Evolutionary conservation across 169 alveolate species (phyloP), one percentile per base, ranked within the genome.

Genomic region (Cryptosporidium bovis): DNA sequence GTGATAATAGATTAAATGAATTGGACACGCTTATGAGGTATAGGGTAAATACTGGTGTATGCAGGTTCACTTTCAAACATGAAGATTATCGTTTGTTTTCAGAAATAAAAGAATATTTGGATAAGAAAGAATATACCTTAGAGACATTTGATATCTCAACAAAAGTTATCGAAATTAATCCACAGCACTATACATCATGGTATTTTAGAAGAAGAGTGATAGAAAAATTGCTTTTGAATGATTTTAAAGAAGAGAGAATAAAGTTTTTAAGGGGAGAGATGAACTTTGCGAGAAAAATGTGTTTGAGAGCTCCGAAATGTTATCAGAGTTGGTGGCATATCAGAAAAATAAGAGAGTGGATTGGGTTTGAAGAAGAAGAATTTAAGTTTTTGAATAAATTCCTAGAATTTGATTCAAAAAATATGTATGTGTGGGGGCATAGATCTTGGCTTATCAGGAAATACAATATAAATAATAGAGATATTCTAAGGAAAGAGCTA

Each of bases 111-210:
- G 44, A 10, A 2, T 27, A 34, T 3, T 31, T 77, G 15, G 87
- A 77, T 18, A 62, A 77, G 13, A 46, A 77, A 33, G 58, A 36
- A 7, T 77, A 34, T 10, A 13, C 58, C 29, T 13, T 60, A 5
- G 71, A 62, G 16, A 16, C 33, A 12, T 27, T 77, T 7, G 65
- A 77, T 3, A 60, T 77, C 10, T 60, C 87, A 20, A 77, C 69
- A 40, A 24, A 56, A 24, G 64, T 77, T 20, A 77, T 77, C 15
- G 87, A 77, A 12, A 34, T 77, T 5, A 77, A 55, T 36, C 71
- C 87, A 24, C 87, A 77, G 13, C 87, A 77, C 55, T 77, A 77
- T 44, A 77, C 87, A 8, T 68, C 87, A 15, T 77, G 87, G 87
- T 56, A 77, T 16, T 56, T 77, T 27, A 77, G 87, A 40, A 77